These are phyloP conservation scores for Amauroascus niger DNA, from an alignment of 2,329 filamentous ascomycete genomes.

Conservation along the genomic window DNA sequence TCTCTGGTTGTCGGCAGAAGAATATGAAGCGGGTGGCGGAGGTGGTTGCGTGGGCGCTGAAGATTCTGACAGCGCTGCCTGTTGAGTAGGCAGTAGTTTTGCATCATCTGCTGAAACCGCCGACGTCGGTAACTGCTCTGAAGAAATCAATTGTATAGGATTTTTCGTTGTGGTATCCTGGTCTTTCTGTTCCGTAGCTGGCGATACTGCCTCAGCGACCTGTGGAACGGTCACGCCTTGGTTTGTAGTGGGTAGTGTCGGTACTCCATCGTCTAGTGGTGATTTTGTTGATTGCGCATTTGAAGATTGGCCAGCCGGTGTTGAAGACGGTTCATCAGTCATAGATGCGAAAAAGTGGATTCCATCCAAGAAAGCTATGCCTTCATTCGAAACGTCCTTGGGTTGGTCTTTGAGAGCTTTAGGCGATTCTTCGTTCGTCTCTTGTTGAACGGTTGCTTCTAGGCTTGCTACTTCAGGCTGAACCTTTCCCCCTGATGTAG, in stretches of 20 bases:
- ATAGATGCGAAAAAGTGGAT: constrained; percentile 22
- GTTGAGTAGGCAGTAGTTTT: background rate
- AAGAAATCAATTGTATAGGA: background rate
- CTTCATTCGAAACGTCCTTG: background rate
- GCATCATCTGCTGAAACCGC: background rate
- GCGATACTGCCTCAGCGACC: background rate
- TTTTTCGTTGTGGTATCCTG: background rate
- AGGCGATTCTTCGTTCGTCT: background rate
- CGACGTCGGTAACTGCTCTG: background rate
- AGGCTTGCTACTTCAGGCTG: background rate
- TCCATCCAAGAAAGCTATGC: constrained; percentile 19
- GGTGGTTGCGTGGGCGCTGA: background rate
- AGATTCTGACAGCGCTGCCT: constrained; percentile 2
- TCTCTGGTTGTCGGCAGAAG: background rate
- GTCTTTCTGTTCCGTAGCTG: background rate
- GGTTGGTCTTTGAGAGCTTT: constrained; percentile 5
- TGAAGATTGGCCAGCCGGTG: constrained; percentile 4
- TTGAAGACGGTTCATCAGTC: constrained; percentile 14
- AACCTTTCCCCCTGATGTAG: constrained; percentile 22
- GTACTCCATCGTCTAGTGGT: background rate
- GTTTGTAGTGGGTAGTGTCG: background rate
- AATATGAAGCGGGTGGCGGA: background rate
- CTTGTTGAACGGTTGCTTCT: constrained; percentile 5
- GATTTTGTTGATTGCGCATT: background rate
- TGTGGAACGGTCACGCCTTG: background rate